Percentiles rank a stretch among this genome's conserved stretches.
These are phyloP conservation scores for Carex sylvatica DNA, from an alignment of 202 grass and related monocot genomes.

Conservation along the genomic window DNA sequence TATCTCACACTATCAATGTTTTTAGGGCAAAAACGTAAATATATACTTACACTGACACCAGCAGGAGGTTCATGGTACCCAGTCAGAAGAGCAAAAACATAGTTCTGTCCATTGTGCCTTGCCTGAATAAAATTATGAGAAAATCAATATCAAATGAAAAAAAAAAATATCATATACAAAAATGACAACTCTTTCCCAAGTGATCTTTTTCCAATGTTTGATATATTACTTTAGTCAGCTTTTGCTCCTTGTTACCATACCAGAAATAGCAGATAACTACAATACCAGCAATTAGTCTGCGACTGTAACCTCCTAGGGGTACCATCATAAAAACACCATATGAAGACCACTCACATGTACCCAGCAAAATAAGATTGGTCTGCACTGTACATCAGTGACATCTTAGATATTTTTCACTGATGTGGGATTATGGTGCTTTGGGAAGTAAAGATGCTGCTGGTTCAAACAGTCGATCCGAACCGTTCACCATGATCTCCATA, in stretches of 20 bases:
- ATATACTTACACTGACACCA: conserved; percentile 58
- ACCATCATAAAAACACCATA: neutral
- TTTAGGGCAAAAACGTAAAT: neutral
- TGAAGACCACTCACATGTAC: neutral
- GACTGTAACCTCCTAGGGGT: too few relatives aligned
- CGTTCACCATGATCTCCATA: too few relatives aligned
- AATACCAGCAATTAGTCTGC: neutral
- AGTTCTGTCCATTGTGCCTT: conserved; percentile 90
- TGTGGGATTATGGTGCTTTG: too few relatives aligned
- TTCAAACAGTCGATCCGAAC: too few relatives aligned
- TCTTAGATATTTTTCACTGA: neutral
- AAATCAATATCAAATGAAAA: conserved; percentile 17
- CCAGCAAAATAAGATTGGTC: neutral
- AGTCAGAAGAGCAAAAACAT: conserved; percentile 80
- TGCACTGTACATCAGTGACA: neutral
- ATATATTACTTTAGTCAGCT: neutral
- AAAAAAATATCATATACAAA: neutral
- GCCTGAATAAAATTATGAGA: conserved; percentile 42
- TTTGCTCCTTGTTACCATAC: neutral
- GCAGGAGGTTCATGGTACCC: conserved; percentile 84
- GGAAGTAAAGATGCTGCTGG: too few relatives aligned
- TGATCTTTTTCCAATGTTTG: neutral
- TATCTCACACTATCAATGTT: neutral
- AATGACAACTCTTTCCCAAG: neutral
- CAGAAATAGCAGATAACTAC: neutral